Conservation (phyloP, 805 yeast genomes). For the Candida boleticola region DNA sequence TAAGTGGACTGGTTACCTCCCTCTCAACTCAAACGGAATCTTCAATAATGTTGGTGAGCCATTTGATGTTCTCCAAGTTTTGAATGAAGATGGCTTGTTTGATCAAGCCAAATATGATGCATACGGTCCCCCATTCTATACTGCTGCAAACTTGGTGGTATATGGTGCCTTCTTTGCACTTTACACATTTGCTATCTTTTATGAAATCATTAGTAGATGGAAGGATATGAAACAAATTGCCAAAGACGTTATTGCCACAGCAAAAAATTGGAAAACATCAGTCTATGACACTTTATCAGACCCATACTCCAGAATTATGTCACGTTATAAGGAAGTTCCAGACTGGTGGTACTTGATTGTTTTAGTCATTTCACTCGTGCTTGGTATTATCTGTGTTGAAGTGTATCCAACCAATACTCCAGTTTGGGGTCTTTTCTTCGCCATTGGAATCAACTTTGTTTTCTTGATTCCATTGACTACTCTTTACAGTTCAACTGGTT, state of each 20-base stretch:
- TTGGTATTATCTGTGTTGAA: conserved; percentile 30
- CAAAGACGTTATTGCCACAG: neutral
- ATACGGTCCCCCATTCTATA: conserved; percentile 28
- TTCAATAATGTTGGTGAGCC: conserved; percentile 47
- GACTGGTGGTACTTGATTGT: conserved; percentile 27
- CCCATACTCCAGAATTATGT: conserved; percentile 32
- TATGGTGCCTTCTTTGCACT: conserved; percentile 28
- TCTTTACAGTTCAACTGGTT: conserved; percentile 30
- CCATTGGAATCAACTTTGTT: conserved; percentile 28
- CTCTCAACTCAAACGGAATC: conserved; percentile 42
- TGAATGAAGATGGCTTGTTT: conserved; percentile 32
- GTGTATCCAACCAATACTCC: conserved; percentile 33
- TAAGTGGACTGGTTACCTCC: conserved; percentile 24
- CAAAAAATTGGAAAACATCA: conserved; percentile 19
- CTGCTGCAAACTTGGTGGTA: conserved; percentile 27
- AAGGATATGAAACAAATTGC: conserved; percentile 3
- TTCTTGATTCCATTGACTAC: conserved; percentile 32
- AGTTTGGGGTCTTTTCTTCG: conserved; percentile 36
- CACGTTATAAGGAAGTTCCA: conserved; percentile 32
- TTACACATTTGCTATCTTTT: conserved; percentile 25
- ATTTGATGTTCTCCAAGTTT: conserved; percentile 41
- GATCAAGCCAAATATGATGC: conserved; percentile 18
- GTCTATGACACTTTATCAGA: conserved; percentile 31
- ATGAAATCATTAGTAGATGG: conserved; percentile 14
- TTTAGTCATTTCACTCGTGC: conserved; percentile 26